A percentile compares a stretch with the other conserved stretches of the same genome.
Conservation (phyloP, 257 asterid species). For the Haberlea rhodopensis region DNA sequence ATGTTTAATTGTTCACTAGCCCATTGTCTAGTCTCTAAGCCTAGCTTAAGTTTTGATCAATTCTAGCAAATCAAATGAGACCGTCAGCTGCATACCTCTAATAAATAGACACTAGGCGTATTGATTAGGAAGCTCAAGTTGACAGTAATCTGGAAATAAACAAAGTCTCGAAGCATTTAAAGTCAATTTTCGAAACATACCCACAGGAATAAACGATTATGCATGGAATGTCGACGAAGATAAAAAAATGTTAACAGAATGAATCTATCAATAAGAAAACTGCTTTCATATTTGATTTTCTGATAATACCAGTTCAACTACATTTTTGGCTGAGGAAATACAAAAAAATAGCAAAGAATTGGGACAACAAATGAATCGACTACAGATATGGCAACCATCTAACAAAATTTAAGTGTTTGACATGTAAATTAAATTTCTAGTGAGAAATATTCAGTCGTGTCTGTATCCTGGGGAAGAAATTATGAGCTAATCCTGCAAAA, state of each 20-base stretch:
- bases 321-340: background rate
- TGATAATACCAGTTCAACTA: background rate
- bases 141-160: too few species aligned
- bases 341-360: background rate
- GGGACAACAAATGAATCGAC: background rate
- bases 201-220: background rate
- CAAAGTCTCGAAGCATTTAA: background rate
- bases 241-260: background rate
- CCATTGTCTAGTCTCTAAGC: too few species aligned
- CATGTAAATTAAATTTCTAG: too few species aligned
- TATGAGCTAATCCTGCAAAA: background rate
- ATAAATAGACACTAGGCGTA: background rate
- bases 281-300: background rate
- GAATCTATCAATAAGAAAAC: background rate
- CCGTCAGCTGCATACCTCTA: background rate
- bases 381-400: background rate
- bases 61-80: background rate
- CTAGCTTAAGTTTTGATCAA: background rate
- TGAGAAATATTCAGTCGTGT: background rate
- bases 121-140: too few species aligned
- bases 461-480: background rate
- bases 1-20: background rate
- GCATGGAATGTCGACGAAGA: background rate
- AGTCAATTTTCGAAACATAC: background rate
- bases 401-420: background rate